Conservation (phyloP, 345 rosid species). For the Eucalyptus cloeziana region DNA sequence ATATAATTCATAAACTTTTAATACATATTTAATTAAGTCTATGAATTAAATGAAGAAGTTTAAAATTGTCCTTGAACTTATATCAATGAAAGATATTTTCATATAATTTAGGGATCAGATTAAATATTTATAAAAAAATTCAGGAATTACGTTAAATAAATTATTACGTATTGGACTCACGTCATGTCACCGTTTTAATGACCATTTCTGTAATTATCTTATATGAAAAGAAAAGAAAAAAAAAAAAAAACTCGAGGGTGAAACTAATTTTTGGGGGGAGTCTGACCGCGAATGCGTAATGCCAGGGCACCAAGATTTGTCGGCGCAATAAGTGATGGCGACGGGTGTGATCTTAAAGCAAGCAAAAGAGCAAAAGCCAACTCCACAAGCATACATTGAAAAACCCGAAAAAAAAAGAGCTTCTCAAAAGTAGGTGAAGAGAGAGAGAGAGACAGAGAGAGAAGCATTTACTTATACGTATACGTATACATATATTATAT, state of each 20-base stretch:
- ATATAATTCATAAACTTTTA: accelerated
- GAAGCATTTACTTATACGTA: not conserved
- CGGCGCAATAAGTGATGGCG: not conserved
- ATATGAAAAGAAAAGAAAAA: no score
- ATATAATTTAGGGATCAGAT: no score
- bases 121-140: no score
- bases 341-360: not conserved
- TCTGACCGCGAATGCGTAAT: not conserved
- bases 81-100: no score
- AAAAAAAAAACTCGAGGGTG: not conserved
- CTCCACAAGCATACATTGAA: not conserved
- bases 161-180: no score
- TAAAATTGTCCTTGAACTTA: not conserved
- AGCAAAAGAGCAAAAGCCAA: not conserved
- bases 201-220: no score
- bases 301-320: not conserved
- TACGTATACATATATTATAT: no score
- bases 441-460: not conserved
- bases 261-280: not conserved
- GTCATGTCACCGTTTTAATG: not conserved
- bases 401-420: not conserved
- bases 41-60: no score
- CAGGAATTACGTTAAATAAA: accelerated
- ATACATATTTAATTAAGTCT: accelerated
- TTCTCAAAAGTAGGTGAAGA: not conserved